These are phyloP conservation scores for Citrullus mucosospermus DNA, from an alignment of 306 rosid genomes.

Conservation along the genomic window DNA sequence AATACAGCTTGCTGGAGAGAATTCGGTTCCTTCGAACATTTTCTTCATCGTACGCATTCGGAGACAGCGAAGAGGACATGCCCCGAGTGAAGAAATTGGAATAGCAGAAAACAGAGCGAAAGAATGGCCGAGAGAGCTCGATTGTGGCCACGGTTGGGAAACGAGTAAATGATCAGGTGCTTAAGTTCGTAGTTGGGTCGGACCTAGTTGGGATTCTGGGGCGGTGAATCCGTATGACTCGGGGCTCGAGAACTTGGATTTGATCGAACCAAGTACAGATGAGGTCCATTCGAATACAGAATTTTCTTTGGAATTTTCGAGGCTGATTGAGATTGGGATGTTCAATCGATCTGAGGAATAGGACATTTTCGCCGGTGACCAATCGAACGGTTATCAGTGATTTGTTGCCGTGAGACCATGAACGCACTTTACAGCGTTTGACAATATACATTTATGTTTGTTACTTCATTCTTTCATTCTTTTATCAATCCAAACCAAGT, in stretches of 20 bases:
- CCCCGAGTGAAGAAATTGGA: slow-evolving; percentile 1
- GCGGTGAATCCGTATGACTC: background rate
- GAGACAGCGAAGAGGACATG: slow-evolving; percentile 45
- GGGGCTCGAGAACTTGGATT: background rate
- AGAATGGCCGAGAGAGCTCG: slow-evolving; percentile 1
- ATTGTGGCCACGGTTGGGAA: slow-evolving; percentile 6
- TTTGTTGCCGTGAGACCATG: background rate
- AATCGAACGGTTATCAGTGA: background rate
- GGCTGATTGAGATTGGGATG: background rate
- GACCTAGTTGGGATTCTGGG: background rate
- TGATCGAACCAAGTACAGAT: background rate
- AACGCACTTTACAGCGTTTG: background rate
- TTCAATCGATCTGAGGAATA: background rate
- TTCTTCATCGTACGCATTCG: slow-evolving; percentile 19
- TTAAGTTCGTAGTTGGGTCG: background rate
- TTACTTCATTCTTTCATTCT: no score
- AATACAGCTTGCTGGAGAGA: slow-evolving; percentile 73
- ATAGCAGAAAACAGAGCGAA: background rate
- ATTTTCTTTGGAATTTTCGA: background rate
- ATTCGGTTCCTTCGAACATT: slow-evolving; percentile 39
- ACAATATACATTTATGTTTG: no score
- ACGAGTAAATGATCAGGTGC: background rate
- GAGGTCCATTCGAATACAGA: background rate
- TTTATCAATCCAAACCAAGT: no score
- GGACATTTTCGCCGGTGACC: background rate